These are phyloP conservation scores for Penstemon davidsonii DNA, from an alignment of 257 asterid species.

Conservation along the genomic window DNA sequence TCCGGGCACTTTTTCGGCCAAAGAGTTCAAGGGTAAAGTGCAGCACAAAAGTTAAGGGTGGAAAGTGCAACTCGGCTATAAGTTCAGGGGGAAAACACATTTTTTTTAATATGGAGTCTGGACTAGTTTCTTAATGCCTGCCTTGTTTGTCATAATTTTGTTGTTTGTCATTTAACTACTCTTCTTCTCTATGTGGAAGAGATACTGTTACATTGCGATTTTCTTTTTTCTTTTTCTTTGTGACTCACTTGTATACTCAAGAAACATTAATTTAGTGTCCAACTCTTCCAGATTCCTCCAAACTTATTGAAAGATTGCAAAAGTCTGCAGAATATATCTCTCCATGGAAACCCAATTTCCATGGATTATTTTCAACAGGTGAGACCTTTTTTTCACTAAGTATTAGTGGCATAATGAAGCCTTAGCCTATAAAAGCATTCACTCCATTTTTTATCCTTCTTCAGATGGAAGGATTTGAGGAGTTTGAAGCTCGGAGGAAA, in stretches of 20 bases:
- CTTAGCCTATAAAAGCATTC: slow-evolving; percentile 7
- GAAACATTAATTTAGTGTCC: slow-evolving; percentile 11
- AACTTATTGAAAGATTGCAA: slow-evolving; percentile 78
- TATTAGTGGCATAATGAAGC: background rate
- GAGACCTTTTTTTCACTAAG: background rate
- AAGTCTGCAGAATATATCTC: slow-evolving; percentile 77
- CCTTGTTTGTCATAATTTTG: background rate
- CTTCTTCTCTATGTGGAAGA: background rate
- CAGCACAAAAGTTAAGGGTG: too few relatives aligned
- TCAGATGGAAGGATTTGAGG: slow-evolving; percentile 88
- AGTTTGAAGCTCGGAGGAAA: slow-evolving; percentile 84
- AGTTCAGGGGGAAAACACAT: too few relatives aligned
- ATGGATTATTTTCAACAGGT: slow-evolving; percentile 95
- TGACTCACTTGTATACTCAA: slow-evolving; percentile 16
- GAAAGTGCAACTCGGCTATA: too few relatives aligned
- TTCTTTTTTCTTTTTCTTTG: background rate
- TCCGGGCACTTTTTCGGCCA: too few relatives aligned
- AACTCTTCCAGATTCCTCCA: slow-evolving; percentile 63
- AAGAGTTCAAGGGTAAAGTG: too few relatives aligned
- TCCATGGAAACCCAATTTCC: slow-evolving; percentile 90
- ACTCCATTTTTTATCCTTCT: slow-evolving; percentile 1
- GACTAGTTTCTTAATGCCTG: too few relatives aligned
- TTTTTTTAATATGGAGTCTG: too few relatives aligned
- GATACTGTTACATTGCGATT: background rate
- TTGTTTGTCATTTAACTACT: background rate